phyloP scores from a whole-genome alignment of 768 basidiomycete genomes.

The Tephrocybe sp. region DNA sequence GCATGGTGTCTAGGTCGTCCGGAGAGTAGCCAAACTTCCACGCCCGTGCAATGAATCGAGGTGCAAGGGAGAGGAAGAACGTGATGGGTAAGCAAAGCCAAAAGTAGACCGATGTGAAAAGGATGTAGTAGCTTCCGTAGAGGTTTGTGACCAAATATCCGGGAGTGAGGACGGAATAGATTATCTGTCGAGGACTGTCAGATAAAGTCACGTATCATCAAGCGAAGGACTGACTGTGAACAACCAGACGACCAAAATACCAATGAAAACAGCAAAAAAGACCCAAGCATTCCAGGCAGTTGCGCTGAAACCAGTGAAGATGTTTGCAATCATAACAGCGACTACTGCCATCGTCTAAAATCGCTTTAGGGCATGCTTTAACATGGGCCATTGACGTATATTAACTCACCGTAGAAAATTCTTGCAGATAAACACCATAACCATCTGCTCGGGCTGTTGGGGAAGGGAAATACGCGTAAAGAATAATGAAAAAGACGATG shows the following conservation, averaged over 20 bases:
- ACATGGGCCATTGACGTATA: not conserved
- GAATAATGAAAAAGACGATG: constrained; percentile 83
- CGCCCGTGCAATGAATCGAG: constrained; percentile 74
- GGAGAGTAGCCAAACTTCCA: constrained; percentile 70
- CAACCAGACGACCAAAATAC: constrained; percentile 73
- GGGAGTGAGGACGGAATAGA: constrained; percentile 81
- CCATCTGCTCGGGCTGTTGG: constrained; percentile 80
- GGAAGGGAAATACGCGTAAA: constrained; percentile 69
- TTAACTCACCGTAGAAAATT: constrained; percentile 79
- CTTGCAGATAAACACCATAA: constrained; percentile 67
- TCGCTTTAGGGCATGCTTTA: not conserved
- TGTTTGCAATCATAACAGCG: constrained; percentile 72
- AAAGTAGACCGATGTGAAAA: constrained; percentile 84
- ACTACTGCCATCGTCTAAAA: constrained; percentile 77
- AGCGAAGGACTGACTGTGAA: constrained; percentile 53
- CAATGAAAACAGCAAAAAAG: constrained; percentile 77
- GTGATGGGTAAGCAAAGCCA: constrained; percentile 82
- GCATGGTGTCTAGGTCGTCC: constrained; percentile 77
- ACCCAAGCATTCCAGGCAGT: constrained; percentile 91
- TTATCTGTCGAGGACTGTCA: constrained; percentile 43
- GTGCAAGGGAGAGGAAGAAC: constrained; percentile 68
- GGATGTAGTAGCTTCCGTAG: constrained; percentile 71
- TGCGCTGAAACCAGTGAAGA: constrained; percentile 88
- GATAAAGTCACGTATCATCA: not conserved
- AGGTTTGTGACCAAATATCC: constrained; percentile 64